phyloP scores from a whole-genome alignment of 352 stramenopile species.

The Blastocystis sp. region DNA sequence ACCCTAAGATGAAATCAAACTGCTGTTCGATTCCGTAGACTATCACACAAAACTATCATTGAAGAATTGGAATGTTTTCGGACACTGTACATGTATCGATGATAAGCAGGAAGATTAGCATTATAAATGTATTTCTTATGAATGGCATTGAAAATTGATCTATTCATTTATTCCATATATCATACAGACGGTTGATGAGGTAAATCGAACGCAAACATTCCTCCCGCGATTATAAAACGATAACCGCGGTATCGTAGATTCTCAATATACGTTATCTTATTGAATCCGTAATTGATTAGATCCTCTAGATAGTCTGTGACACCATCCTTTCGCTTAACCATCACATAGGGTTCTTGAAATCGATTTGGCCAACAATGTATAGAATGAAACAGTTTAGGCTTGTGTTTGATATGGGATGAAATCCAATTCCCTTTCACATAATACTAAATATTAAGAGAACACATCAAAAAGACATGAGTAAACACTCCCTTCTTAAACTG shows the following conservation, averaged over 20 bases:
- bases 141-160: background rate
- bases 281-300: slow-evolving; percentile 44
- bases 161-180: background rate
- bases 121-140: background rate
- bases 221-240: background rate
- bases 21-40: no score
- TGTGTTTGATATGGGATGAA: background rate
- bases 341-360: slow-evolving; percentile 45
- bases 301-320: background rate
- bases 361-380: slow-evolving; percentile 18
- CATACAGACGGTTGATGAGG: background rate
- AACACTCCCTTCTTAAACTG: slow-evolving; percentile 34
- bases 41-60: no score
- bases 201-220: slow-evolving; percentile 23
- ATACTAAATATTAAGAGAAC: background rate
- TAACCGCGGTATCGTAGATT: background rate
- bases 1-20: no score
- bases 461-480: slow-evolving; percentile 10
- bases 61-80: no score
- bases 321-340: background rate
- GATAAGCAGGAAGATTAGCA: background rate
- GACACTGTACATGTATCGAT: no score
- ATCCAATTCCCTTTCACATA: slow-evolving; percentile 11
- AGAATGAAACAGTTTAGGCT: background rate
- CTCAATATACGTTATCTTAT: slow-evolving; percentile 44